Base-by-base conservation (phyloP, 148 eudicot genomes). In the Camellia japonica region DNA sequence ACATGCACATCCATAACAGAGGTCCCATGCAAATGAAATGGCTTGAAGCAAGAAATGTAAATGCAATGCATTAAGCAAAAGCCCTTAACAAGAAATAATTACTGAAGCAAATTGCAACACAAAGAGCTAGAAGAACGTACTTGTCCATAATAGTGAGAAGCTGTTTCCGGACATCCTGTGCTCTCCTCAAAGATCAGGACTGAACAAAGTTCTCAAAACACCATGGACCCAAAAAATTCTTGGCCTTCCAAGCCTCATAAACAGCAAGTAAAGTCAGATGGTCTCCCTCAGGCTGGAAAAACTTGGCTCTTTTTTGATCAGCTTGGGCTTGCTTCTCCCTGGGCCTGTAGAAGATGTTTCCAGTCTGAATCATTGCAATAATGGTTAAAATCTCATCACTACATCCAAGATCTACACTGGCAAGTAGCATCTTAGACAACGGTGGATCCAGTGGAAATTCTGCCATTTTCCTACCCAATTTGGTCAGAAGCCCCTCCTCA, bases 301-400 rank as follows among this genome's bases (percentile, higher is more conserved):
- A 96, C 81, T 96, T 96, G 66, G 98, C 99, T 80, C 89, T 91
- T 78, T 88, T 96, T 80, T 96, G 95, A 77, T 92, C 99, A 9
- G 98, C 99, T 83, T 90, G 94, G n/a, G 98, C 97, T 85, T 96
- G 99, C 82, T 96, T 96, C 84, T 96, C 99, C 84, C 95, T 87
- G 1, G 99, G 99, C 56, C 99, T 85, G 81, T 93, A 92, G 66
- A 93, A 93, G 30, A 96, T 83, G 79, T 96, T 96, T 68, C 97
- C 99, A 23, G 99, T 93, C 69, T 90, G 93, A 78, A 96, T 92
- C 99, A 93, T 96, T 7, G 99, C 93, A 87, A 96, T 96, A n/a
- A 96, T 94, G 11, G 99, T 96, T 86, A 96, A 76, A 44, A 92
- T 91, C 85, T 96, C 99, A 85, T 96, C 94, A 79, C 95, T 94